Base-by-base conservation (phyloP, 139 green algal species). In the Auxenochlorella protothecoides region DNA sequence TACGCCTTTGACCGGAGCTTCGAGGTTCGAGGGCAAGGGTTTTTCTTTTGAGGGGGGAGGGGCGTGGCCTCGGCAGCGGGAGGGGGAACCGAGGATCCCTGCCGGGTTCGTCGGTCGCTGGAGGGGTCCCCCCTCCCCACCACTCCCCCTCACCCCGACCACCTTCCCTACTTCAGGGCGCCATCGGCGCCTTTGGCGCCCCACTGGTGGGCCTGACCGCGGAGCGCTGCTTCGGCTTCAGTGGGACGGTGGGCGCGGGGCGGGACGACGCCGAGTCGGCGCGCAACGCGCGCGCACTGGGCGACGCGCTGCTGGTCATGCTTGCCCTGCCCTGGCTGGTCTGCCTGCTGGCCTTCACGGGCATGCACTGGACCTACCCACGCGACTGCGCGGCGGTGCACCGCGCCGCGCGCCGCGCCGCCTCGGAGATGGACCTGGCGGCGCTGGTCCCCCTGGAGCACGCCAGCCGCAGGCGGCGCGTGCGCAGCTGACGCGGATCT, bases 1-100 rank as follows among this genome's bases (percentile, higher is more conserved):
- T 96, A 91, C 67, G 90, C 90, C 2, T 92, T 95, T 63, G 90
- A 96, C 78, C 75, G 90, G n/a, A 79, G 73, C 15, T 92, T 91
- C 53, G 86, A 81, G 64, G 71, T 75, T 66, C 1, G 66, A 52
- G 13, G 53, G 53, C 53, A 9, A 3, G 4, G 5, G 13, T 5
- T 55, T 66, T 65, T 56, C 51, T 4, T 51, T 64, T 59, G 64
- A 44, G 1, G 1, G 27, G 27, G 27, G 27, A 44, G 27, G 27
- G 27, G 27, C 27, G 27, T 44, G 27, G 27, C 27, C 27, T 44
- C 27, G 27, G 27, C 27, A 44, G 27, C 27, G 27, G 27, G 27
- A 44, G 27, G 1, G 27, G 27, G 27, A 44, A 44, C 27, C 27
- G 27, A 44, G 27, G 27, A 44, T 44, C 27, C 27, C 27, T 44